Evolutionary conservation across 371 early-diverging fungal species (phyloP), one percentile per base, ranked within the genome.

Genomic region (Apophysomyces variabilis): DNA sequence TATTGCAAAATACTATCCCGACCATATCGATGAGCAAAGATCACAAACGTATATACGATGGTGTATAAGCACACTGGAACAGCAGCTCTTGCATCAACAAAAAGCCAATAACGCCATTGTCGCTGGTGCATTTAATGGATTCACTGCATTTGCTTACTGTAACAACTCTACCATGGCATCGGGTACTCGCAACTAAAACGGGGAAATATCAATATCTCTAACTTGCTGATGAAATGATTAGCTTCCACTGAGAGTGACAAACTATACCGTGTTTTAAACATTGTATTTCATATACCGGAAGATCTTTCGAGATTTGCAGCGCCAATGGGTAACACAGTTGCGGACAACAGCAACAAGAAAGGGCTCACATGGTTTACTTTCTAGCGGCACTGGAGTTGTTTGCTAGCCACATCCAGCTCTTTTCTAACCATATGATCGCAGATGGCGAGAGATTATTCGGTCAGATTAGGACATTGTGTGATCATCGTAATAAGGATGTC

Each of bases 371-470:
- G 44, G 57, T 60, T 21, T 14, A 37, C 62, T 13, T 60, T 43
- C 47, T 72, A 82, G 89, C 90, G 54, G 91, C 87, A 1, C 44
- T 91, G 45, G 69, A 77, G 6, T 64, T 93, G 7, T 75, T 93
- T 39, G 64, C 67, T 1, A 71, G 87, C 14, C 89, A 91, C 57
- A 73, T 80, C 3, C 43, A 60, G 6, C 37, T 86, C 1, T 90
- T 93, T 67, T 66, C 74, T 6, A 54, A 66, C 7, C 62, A 74
- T 1, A 38, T 91, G 14, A 66, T 84, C 21, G 64, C 73, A 0
- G 83, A 87, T 38, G 77, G 79, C 26, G 72, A 73, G 14, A 63
- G 62, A 7, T 65, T 90, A 13, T 87, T 87, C 50, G 75, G 66
- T 3, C 66, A 74, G 5, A 69, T 90, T 5, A 61, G 76, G 9